A percentile compares a stretch with the other conserved stretches of the same genome.
phyloP scores from a whole-genome alignment of 805 yeast genomes.

The Schwanniomyces yamadae region DNA sequence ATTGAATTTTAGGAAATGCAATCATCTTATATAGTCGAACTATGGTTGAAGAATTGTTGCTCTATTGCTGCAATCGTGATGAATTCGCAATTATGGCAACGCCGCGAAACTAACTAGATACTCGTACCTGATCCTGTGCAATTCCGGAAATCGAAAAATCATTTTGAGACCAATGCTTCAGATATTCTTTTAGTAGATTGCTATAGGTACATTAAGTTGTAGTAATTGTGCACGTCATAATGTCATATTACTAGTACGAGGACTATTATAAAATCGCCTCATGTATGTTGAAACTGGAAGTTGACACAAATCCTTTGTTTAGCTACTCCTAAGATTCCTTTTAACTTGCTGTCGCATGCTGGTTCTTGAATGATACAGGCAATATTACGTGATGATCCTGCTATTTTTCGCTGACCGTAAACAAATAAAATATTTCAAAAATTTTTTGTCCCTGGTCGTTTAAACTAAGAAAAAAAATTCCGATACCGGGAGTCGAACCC shows the following conservation, averaged over 20 bases:
- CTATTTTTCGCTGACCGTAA: not conserved
- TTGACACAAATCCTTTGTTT: not conserved
- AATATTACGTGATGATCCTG: not conserved
- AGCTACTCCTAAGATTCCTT: not conserved
- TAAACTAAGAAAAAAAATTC: slow-evolving; percentile 30
- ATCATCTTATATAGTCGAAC: not conserved
- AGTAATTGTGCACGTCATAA: not conserved
- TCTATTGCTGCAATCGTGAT: slow-evolving; percentile 1
- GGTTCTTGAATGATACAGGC: not conserved
- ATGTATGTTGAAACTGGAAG: too few relatives aligned
- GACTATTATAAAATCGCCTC: too few relatives aligned
- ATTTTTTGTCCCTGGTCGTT: not conserved
- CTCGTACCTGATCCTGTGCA: not conserved
- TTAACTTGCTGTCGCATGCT: too few relatives aligned
- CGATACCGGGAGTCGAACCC: slow-evolving; percentile 90
- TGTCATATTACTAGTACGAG: too few relatives aligned
- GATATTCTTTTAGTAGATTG: slow-evolving; percentile 1
- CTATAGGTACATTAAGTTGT: not conserved
- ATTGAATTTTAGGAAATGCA: not conserved
- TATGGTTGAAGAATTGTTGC: not conserved
- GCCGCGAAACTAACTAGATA: not conserved
- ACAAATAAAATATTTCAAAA: not conserved
- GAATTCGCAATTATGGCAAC: not conserved
- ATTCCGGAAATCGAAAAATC: not conserved
- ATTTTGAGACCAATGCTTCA: not conserved